phyloP scores from a whole-genome alignment of 2,329 filamentous ascomycete species.

The Aschersonia sp. region DNA sequence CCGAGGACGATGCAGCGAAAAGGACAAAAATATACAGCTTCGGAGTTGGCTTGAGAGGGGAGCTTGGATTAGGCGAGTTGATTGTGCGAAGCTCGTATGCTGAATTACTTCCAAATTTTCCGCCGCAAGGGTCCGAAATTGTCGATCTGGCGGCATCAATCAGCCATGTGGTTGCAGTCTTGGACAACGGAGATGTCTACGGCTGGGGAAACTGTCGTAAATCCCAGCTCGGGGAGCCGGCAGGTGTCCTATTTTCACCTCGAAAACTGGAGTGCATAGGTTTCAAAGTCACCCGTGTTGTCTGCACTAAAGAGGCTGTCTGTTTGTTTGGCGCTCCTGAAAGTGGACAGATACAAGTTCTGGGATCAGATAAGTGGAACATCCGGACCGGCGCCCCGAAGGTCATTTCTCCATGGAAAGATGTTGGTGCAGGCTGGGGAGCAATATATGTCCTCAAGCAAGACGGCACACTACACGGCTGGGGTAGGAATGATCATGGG shows the following conservation, averaged over 20 bases:
- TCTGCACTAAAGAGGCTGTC: conserved; percentile 79
- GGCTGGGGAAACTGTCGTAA: conserved; percentile 85
- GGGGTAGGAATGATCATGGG: conserved; percentile 77
- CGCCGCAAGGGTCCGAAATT: conserved; percentile 42
- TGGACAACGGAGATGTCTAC: conserved; percentile 63
- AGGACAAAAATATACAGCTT: conserved; percentile 42
- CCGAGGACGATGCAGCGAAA: conserved; percentile 25
- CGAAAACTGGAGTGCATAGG: conserved; percentile 39
- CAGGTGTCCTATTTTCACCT: conserved; percentile 40
- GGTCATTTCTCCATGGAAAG: conserved; percentile 42
- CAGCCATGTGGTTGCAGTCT: conserved; percentile 59
- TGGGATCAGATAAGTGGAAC: conserved; percentile 65
- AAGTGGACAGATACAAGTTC: conserved; percentile 45
- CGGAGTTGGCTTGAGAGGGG: conserved; percentile 55
- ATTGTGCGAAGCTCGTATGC: conserved; percentile 33
- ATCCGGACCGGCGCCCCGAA: conserved; percentile 43
- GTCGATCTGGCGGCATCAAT: conserved; percentile 57
- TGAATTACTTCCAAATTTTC: conserved; percentile 44
- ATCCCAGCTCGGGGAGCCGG: conserved; percentile 58
- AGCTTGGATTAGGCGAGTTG: conserved; percentile 49
- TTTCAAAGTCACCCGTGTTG: conserved; percentile 52
- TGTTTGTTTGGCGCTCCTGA: conserved; percentile 45
- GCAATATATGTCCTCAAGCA: conserved; percentile 55
- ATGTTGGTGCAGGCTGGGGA: conserved; percentile 70
- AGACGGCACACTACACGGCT: conserved; percentile 48